phyloP scores from a whole-genome alignment of 2,329 filamentous ascomycete genomes.

The Rhytidhysteron rufulum region DNA sequence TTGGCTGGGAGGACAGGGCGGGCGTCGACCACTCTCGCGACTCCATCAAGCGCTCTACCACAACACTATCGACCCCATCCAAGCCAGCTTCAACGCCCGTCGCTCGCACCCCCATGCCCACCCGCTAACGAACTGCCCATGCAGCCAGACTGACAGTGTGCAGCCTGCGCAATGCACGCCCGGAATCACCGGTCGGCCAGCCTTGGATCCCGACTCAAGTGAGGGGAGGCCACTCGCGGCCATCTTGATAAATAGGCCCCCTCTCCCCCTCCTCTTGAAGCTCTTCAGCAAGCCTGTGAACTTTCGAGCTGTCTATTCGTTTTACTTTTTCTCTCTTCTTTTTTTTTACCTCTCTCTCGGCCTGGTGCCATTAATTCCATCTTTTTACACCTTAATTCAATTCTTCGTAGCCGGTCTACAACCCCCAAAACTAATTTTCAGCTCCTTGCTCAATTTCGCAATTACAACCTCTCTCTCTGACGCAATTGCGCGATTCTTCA shows the following conservation, averaged over 20 bases:
- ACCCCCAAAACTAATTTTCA: constrained; percentile 39
- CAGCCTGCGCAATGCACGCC: not conserved
- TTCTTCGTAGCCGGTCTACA: constrained; percentile 42
- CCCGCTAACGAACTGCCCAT: too few species aligned
- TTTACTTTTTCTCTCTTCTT: constrained; percentile 37
- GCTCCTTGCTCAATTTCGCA: constrained; percentile 46
- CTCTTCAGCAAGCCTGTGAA: constrained; percentile 52
- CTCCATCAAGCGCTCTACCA: too few species aligned
- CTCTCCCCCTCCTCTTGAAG: constrained; percentile 29
- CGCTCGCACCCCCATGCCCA: too few species aligned
- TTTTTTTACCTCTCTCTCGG: constrained; percentile 20
- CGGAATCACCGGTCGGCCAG: not conserved
- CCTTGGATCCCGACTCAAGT: not conserved
- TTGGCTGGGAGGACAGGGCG: too few species aligned
- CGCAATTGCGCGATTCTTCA: constrained; percentile 27
- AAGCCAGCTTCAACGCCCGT: too few species aligned
- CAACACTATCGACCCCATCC: too few species aligned
- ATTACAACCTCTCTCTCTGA: constrained; percentile 17
- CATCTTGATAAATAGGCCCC: constrained; percentile 30
- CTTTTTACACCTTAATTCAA: constrained; percentile 27
- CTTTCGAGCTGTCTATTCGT: constrained; percentile 40
- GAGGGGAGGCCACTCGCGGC: not conserved
- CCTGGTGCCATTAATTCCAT: constrained; percentile 44
- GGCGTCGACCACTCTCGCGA: too few species aligned
- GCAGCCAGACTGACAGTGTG: not conserved